Evolutionary conservation across 768 basidiomycete species (phyloP), one percentile per base, ranked within the genome.

Genomic region (Suillus placidus): DNA sequence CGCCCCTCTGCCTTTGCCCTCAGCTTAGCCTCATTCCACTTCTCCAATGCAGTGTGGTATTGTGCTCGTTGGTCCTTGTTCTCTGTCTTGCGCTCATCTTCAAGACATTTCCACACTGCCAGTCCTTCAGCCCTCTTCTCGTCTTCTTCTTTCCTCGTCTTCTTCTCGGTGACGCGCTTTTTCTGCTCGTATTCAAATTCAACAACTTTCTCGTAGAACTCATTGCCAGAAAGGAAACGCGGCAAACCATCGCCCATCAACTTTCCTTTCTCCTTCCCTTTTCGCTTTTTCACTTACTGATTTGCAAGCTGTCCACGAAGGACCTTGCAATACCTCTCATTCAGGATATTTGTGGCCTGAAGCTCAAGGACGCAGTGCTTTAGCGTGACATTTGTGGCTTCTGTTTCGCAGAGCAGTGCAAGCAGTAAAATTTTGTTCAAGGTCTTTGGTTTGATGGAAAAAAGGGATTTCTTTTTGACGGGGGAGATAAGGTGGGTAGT

Each of bases 151-250:
- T 51, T 62, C 43, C 62, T 42, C 20, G 12, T 30, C 38, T 34
- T 61, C 51, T 61, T 62, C 37, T 64, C 13, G 2, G n/a, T 18
- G 34, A 40, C 14, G 4, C 32, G 18, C 51, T 62, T 47, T 40
- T 66, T 66, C 61, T 66, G 65, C 65, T 55, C 32, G 14, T 34
- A 6, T 47, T 60, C 62, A 47, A 66, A 66, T 51, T 66, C 60
- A 35, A 66, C 65, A 35, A 66, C 65, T 54, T 47, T n/a, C 32
- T 56, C 30, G 12, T 62, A 63, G 47, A 66, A 66, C 54, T 63
- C 62, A 23, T 66, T 54, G 30, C 61, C 30, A 2, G 65, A 38
- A n/a, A 66, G 52, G 10, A 66, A 43, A n/a, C 20, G 10, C 14
- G 55, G 65, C 47, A 66, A 61, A 23, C 61, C 30, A 34, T 63